phyloP scores from a whole-genome alignment of 768 basidiomycete genomes.

The Suillus brevipes region DNA sequence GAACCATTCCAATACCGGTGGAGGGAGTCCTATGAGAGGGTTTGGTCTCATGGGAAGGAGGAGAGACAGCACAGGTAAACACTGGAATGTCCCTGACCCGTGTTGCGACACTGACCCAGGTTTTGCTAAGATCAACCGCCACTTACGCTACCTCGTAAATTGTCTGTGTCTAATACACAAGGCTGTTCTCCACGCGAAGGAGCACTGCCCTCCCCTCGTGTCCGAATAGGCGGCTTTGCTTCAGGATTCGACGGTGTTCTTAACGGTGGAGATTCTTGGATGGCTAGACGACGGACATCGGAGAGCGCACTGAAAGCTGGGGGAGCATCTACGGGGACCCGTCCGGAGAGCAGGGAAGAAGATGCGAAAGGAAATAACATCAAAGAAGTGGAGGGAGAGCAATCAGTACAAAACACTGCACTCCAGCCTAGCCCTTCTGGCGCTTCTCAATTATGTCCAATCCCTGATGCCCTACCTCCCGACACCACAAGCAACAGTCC shows the following conservation, averaged over 20 bases:
- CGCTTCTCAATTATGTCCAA: constrained; percentile 14
- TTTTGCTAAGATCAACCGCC: constrained; percentile 55
- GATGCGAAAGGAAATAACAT: constrained; percentile 49
- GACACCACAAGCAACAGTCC: constrained; percentile 5
- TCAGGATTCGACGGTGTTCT: constrained; percentile 76
- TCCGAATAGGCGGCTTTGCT: constrained; percentile 54
- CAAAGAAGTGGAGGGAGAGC: constrained; percentile 57
- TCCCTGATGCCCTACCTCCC: constrained; percentile 11
- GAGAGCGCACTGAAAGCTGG: constrained; percentile 49
- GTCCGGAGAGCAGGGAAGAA: constrained; percentile 41
- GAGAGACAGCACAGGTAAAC: constrained; percentile 68
- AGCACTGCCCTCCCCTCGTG: constrained; percentile 61
- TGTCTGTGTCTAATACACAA: constrained; percentile 65
- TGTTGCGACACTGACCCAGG: constrained; percentile 12
- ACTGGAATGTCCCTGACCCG: background rate
- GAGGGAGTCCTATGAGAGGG: constrained; percentile 60
- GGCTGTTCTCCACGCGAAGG: constrained; percentile 53
- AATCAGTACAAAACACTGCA: constrained; percentile 6
- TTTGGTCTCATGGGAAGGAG: constrained; percentile 62
- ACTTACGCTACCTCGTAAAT: constrained; percentile 59
- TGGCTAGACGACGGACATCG: constrained; percentile 61
- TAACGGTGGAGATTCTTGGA: constrained; percentile 66
- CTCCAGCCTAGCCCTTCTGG: constrained; percentile 12
- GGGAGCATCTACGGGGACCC: constrained; percentile 29
- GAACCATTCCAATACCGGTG: constrained; percentile 47